Evolutionary conservation across 257 asterid genomes (phyloP).

Genomic region (Craterostigma plantagineum): DNA sequence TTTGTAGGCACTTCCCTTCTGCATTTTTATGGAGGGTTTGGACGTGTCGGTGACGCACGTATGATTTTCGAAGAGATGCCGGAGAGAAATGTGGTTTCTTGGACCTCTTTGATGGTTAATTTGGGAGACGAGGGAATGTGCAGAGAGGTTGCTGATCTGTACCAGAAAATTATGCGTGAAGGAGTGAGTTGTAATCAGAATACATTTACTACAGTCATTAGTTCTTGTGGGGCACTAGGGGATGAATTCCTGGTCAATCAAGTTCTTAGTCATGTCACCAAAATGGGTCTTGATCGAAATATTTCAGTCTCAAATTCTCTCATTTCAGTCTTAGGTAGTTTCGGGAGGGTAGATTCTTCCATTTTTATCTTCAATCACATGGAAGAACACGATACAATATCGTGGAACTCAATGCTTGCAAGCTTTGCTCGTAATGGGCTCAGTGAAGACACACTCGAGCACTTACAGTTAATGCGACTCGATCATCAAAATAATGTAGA

Average conservation of each 20-base stretch:
- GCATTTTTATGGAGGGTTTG: constrained; percentile 70
- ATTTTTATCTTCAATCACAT: constrained; percentile 32
- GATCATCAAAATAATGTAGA: constrained; percentile 33
- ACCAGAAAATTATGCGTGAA: constrained; percentile 34
- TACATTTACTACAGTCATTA: constrained; percentile 50
- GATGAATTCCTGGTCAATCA: constrained; percentile 60
- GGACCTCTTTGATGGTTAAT: constrained; percentile 87
- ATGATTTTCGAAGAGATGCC: constrained; percentile 55
- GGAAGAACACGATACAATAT: constrained; percentile 47
- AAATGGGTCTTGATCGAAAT: constrained; percentile 42
- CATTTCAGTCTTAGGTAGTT: constrained; percentile 46
- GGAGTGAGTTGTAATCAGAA: constrained; percentile 45
- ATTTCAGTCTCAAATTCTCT: constrained; percentile 65
- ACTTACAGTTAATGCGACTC: constrained; percentile 47
- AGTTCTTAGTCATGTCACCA: constrained; percentile 53
- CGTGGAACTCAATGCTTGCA: constrained; percentile 80
- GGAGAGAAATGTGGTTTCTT: constrained; percentile 68
- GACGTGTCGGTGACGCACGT: constrained; percentile 29
- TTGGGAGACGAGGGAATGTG: constrained; percentile 31
- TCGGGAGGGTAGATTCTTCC: constrained; percentile 28
- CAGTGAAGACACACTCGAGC: constrained; percentile 28
- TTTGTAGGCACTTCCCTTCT: constrained; percentile 60
- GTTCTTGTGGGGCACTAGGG: constrained; percentile 53
- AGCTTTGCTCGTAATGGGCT: constrained; percentile 35
- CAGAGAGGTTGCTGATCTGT: constrained; percentile 25